Evolutionary conservation across 306 rosid genomes (phyloP).

Genomic region (Vigna unguiculata): DNA sequence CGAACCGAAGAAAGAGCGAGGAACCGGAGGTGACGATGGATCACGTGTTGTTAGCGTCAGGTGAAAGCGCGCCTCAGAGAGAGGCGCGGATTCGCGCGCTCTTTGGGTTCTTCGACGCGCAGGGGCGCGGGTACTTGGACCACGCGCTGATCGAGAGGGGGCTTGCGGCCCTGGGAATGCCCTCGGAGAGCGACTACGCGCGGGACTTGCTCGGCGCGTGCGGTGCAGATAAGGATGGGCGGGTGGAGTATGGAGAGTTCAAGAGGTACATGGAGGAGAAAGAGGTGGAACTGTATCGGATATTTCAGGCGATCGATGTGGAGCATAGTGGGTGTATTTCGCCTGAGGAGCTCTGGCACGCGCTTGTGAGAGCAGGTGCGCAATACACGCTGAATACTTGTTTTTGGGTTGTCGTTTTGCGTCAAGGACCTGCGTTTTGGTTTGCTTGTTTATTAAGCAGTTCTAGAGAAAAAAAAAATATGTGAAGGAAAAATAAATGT

Average conservation of each 20-base stretch:
- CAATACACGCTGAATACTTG: neutral
- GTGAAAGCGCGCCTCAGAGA: conserved; percentile 68
- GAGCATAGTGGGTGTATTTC: conserved; percentile 72
- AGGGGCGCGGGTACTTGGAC: conserved; percentile 56
- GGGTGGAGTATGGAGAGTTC: conserved; percentile 69
- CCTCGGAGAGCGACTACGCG: conserved; percentile 63
- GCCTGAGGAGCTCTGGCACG: conserved; percentile 72
- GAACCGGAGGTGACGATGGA: conserved; percentile 54
- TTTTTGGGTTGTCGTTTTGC: neutral
- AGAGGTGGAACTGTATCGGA: conserved; percentile 74
- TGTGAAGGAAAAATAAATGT: too few relatives aligned
- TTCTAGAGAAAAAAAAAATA: too few relatives aligned
- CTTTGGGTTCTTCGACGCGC: conserved; percentile 65
- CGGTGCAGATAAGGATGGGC: conserved; percentile 69
- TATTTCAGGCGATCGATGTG: conserved; percentile 75
- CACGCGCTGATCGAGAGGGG: conserved; percentile 69
- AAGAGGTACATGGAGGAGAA: conserved; percentile 69
- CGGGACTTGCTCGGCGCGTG: conserved; percentile 67
- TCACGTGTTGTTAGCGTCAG: conserved; percentile 65
- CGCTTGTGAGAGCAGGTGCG: conserved; percentile 75
- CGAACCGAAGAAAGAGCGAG: conserved; percentile 6
- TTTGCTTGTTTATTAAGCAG: neutral
- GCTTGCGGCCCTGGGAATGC: conserved; percentile 66
- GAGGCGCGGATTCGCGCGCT: conserved; percentile 61
- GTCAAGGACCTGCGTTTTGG: neutral